Percentiles rank a stretch among this genome's conserved stretches.
Conservation (phyloP, 2,329 filamentous ascomycete genomes). For the Calonectria leucothoes region DNA sequence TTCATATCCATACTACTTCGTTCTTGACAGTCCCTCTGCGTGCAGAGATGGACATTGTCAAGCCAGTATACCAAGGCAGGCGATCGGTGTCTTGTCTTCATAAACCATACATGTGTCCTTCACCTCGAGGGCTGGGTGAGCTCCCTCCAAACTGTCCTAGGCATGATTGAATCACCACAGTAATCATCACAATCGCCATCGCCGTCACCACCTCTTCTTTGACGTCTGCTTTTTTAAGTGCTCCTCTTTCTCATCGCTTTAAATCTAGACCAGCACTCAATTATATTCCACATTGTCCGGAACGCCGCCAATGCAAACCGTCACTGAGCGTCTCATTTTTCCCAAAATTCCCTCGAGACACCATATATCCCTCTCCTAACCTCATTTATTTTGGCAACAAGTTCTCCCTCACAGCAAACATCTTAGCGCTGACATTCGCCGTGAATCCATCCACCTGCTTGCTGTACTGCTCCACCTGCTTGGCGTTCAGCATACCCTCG, state of each 20-base stretch:
- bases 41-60: not conserved
- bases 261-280: conserved; percentile 50
- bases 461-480: conserved; percentile 98
- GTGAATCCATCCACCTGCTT: conserved; percentile 97
- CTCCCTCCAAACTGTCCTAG: conserved; percentile 9
- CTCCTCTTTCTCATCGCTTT: conserved; percentile 46
- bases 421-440: conserved; percentile 91
- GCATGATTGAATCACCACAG: conserved; percentile 5
- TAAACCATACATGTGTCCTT: conserved; percentile 4
- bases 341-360: conserved; percentile 42
- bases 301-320: conserved; percentile 56
- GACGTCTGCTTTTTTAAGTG: conserved; percentile 42
- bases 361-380: conserved; percentile 31
- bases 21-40: not conserved
- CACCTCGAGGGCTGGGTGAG: conserved; percentile 22
- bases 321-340: conserved; percentile 47
- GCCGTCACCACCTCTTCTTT: conserved; percentile 33
- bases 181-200: too few species aligned
- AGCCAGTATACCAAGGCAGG: conserved; percentile 16
- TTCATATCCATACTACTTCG: conserved; percentile 16
- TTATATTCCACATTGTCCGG: conserved; percentile 54
- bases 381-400: conserved; percentile 65
- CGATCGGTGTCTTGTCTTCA: not conserved
- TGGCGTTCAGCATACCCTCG: conserved; percentile 93
- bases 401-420: conserved; percentile 92